Evolutionary conservation across 768 basidiomycete genomes (phyloP).

Genomic region (Peribolospora baueri): DNA sequence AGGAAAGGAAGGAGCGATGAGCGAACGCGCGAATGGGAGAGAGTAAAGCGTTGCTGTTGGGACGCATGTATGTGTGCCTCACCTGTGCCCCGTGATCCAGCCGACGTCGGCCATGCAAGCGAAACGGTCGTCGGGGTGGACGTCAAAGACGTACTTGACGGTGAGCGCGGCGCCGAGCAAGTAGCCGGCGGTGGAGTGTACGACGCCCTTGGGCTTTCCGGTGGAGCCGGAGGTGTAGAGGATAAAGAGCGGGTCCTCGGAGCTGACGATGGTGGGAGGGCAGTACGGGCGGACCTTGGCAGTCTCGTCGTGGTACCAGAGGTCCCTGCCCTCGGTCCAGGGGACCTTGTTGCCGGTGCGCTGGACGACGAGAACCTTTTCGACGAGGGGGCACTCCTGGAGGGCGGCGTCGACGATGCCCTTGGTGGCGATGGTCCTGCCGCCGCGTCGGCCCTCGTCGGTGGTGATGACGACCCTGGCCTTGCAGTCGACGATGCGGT

Average conservation of each 20-base stretch:
- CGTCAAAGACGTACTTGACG: constrained; percentile 91
- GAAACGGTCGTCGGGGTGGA: constrained; percentile 85
- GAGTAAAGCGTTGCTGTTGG: not conserved
- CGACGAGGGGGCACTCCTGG: constrained; percentile 55
- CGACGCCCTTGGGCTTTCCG: constrained; percentile 79
- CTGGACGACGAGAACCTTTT: constrained; percentile 70
- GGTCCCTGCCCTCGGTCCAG: constrained; percentile 61
- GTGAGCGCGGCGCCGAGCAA: constrained; percentile 75
- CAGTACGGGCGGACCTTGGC: constrained; percentile 66
- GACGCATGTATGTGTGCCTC: constrained; percentile 6
- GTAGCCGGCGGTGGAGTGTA: constrained; percentile 38
- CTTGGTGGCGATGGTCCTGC: constrained; percentile 84
- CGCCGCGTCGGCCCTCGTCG: constrained; percentile 82
- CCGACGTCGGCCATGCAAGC: constrained; percentile 98
- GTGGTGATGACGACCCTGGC: constrained; percentile 80
- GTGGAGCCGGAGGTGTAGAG: constrained; percentile 39
- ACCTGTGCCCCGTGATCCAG: constrained; percentile 95
- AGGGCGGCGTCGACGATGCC: constrained; percentile 79
- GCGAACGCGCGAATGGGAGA: not conserved
- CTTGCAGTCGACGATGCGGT: constrained; percentile 70
- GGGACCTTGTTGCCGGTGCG: constrained; percentile 63
- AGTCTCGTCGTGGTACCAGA: constrained; percentile 91
- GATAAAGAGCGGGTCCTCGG: constrained; percentile 96
- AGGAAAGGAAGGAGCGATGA: constrained; percentile 1
- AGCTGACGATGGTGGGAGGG: constrained; percentile 58